Percentiles rank a stretch among this genome's conserved stretches.
phyloP scores from a whole-genome alignment of 163 green algal species.

The Scenedesmus sp. region DNA sequence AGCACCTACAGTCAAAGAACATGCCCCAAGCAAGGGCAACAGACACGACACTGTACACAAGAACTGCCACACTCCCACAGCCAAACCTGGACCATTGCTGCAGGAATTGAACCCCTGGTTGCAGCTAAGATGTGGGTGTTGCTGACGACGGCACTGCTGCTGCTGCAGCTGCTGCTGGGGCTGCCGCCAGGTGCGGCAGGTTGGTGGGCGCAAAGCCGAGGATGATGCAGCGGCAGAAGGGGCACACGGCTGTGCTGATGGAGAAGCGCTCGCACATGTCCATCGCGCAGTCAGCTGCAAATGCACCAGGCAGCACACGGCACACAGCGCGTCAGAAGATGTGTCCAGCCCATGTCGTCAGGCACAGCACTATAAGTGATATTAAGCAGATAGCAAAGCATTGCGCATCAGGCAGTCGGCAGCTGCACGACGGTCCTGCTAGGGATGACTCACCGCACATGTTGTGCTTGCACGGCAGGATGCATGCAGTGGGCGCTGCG shows the following conservation, averaged over 20 bases:
- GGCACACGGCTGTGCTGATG: slow-evolving; percentile 44
- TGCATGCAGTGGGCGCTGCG: slow-evolving; percentile 23
- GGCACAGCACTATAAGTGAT: not conserved
- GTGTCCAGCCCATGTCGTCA: not conserved
- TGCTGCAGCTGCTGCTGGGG: slow-evolving; percentile 1
- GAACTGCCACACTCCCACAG: not conserved
- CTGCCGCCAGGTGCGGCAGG: not conserved
- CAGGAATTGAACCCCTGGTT: not conserved
- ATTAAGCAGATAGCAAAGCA: not conserved
- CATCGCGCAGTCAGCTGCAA: slow-evolving; percentile 43
- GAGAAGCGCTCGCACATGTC: slow-evolving; percentile 51
- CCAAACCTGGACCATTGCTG: not conserved
- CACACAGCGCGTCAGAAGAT: not conserved
- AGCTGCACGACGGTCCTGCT: not conserved
- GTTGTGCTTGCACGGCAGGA: slow-evolving; percentile 45
- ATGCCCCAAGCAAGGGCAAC: not conserved
- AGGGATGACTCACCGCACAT: slow-evolving; percentile 49
- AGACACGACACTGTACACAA: not conserved
- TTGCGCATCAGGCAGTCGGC: not conserved
- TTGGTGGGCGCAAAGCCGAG: slow-evolving; percentile 41
- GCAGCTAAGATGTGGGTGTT: not conserved
- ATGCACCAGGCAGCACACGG: not conserved
- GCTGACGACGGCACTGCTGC: not conserved
- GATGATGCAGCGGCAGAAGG: slow-evolving; percentile 51
- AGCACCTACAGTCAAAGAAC: not conserved